These are phyloP conservation scores for Lentinula raphanica DNA, from an alignment of 768 basidiomycete genomes.

Conservation along the genomic window DNA sequence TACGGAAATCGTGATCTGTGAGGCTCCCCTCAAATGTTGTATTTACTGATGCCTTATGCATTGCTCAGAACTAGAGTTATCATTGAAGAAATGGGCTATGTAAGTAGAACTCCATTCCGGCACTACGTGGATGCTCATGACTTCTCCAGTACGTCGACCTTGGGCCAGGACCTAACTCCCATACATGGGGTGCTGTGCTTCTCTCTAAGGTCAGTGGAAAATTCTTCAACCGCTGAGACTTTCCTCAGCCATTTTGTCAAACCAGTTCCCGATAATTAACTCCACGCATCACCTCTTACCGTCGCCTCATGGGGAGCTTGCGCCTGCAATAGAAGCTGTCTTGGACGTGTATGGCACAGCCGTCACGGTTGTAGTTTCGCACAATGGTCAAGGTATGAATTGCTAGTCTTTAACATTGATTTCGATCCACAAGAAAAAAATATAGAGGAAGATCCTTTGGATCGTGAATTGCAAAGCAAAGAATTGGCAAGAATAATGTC, in stretches of 20 bases:
- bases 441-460: slow-evolving; percentile 82
- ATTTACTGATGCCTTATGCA: neutral
- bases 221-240: neutral
- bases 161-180: slow-evolving; percentile 82
- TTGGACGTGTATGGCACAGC: slow-evolving; percentile 74
- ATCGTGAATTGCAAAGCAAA: slow-evolving; percentile 78
- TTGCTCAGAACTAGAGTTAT: slow-evolving; percentile 62
- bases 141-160: slow-evolving; percentile 70
- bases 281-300: slow-evolving; percentile 84
- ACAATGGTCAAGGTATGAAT: slow-evolving; percentile 80
- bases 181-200: slow-evolving; percentile 85
- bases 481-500: slow-evolving; percentile 80
- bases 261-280: slow-evolving; percentile 81
- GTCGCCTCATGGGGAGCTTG: slow-evolving; percentile 81
- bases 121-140: neutral
- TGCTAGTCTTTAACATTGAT: neutral
- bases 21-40: slow-evolving; percentile 10
- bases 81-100: slow-evolving; percentile 76
- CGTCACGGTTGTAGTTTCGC: slow-evolving; percentile 80
- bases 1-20: slow-evolving; percentile 86
- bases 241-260: neutral
- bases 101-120: slow-evolving; percentile 27
- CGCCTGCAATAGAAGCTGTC: slow-evolving; percentile 84
- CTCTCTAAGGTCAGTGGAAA: slow-evolving; percentile 59
- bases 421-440: neutral